Conservation (phyloP, 106 monocot genomes). For the Hemerocallis citrina region DNA sequence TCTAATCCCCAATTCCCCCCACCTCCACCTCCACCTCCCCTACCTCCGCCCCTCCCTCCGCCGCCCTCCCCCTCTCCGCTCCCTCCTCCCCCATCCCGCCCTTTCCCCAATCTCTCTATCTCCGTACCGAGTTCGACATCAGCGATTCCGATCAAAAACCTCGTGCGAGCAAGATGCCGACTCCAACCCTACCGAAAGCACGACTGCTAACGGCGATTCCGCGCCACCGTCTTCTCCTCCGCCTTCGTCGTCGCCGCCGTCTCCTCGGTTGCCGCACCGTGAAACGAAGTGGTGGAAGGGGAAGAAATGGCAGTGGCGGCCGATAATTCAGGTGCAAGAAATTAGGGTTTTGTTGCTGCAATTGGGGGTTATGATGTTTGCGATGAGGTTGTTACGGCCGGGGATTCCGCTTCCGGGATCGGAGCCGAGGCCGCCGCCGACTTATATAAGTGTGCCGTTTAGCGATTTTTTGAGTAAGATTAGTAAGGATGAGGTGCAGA, state of each 20-base stretch:
- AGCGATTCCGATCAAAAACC: too few relatives aligned
- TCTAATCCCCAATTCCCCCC: too few relatives aligned
- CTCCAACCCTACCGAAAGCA: too few relatives aligned
- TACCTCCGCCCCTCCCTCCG: too few relatives aligned
- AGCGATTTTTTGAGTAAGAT: constrained; percentile 94
- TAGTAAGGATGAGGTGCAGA: constrained; percentile 71
- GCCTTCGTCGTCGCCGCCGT: constrained; percentile 6
- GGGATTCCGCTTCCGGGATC: constrained; percentile 74
- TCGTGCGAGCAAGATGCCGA: too few relatives aligned
- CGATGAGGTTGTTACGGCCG: constrained; percentile 71
- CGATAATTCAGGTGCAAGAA: constrained; percentile 73
- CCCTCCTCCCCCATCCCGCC: too few relatives aligned
- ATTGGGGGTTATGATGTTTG: constrained; percentile 78
- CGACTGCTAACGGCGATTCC: too few relatives aligned
- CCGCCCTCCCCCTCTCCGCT: too few relatives aligned
- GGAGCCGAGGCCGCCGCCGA: constrained; percentile 43
- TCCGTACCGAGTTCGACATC: too few relatives aligned
- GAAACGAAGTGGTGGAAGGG: constrained; percentile 73
- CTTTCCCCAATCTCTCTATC: too few relatives aligned
- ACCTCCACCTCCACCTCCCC: too few relatives aligned
- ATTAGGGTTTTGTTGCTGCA: constrained; percentile 72
- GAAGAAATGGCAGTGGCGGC: constrained; percentile 82
- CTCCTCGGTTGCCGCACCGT: constrained; percentile 18
- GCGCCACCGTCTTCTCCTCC: too few relatives aligned
- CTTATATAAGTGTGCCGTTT: constrained; percentile 73